Conservation (phyloP, 73 alveolate genomes). For the Strombidium stylifer region DNA sequence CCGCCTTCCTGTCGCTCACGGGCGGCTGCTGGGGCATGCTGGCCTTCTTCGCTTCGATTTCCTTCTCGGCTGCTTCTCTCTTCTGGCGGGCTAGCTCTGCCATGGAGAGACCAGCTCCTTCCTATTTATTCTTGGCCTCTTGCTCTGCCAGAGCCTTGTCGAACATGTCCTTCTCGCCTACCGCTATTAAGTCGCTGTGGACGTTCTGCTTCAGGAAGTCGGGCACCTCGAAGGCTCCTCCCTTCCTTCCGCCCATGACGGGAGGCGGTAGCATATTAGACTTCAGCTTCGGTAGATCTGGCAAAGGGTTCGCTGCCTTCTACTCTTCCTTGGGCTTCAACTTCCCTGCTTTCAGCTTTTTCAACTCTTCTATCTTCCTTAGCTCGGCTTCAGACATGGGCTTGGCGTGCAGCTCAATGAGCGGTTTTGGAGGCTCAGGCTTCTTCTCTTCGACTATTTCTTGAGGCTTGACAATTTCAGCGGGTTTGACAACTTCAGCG, state of each 20-base stretch:
- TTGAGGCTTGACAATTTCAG: not conserved
- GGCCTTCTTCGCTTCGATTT: not conserved
- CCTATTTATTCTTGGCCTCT: not conserved
- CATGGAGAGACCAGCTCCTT: not conserved
- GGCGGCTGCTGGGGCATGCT: not conserved
- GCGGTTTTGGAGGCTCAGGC: not conserved
- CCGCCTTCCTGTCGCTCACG: conserved; percentile 21
- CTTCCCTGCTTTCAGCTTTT: not conserved
- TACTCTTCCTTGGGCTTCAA: not conserved
- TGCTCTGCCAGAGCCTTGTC: not conserved
- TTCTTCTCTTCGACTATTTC: conserved; percentile 9
- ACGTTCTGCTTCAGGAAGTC: conserved; percentile 1
- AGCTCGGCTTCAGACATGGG: not conserved
- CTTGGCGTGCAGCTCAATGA: conserved; percentile 5
- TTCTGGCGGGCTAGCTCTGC: conserved; percentile 21
- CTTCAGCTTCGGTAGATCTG: not conserved
- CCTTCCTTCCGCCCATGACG: conserved; percentile 17
- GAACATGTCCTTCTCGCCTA: too few relatives aligned
- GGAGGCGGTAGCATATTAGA: conserved; percentile 21
- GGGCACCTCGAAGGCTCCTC: conserved; percentile 1
- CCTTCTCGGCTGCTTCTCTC: conserved; percentile 2
- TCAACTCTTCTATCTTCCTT: not conserved
- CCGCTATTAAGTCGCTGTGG: not conserved
- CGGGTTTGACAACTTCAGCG: not conserved
- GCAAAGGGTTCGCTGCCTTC: not conserved